Conservation (phyloP, 2,329 filamentous ascomycete species). For the Neofusicoccum laricinum region DNA sequence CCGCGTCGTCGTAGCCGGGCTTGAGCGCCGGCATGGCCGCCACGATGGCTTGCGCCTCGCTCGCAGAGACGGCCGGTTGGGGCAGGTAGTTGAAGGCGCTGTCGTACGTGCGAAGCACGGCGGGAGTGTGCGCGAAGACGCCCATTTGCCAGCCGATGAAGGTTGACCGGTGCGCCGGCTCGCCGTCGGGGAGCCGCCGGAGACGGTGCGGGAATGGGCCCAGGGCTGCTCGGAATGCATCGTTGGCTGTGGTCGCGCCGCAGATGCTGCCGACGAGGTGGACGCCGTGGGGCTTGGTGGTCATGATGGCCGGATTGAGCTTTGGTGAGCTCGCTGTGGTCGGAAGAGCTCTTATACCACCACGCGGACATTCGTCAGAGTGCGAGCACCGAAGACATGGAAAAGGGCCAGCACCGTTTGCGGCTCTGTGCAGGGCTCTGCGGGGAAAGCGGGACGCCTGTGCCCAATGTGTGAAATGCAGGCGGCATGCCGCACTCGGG, state of each 20-base stretch:
- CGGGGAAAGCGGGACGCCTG: too few species aligned
- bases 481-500: too few species aligned
- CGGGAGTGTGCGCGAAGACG: conserved; percentile 9
- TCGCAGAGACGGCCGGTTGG: neutral
- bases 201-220: conserved; percentile 16
- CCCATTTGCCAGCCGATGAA: conserved; percentile 18
- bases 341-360: too few species aligned
- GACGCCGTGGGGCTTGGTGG: conserved; percentile 5
- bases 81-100: neutral
- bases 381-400: too few species aligned
- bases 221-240: conserved; percentile 12
- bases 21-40: conserved; percentile 18
- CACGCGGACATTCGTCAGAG: too few species aligned
- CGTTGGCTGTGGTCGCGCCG: conserved; percentile 1
- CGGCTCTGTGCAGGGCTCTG: too few species aligned
- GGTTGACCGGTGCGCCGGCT: conserved; percentile 17
- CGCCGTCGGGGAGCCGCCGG: conserved; percentile 21
- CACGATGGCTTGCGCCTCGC: conserved; percentile 1
- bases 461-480: too few species aligned
- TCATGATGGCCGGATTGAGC: neutral
- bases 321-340: too few species aligned
- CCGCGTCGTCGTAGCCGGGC: conserved; percentile 32
- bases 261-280: conserved; percentile 18
- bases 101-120: neutral
- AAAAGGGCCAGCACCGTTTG: too few species aligned